Evolutionary conservation across 768 basidiomycete genomes (phyloP).

Genomic region (Boletus reticuloceps): DNA sequence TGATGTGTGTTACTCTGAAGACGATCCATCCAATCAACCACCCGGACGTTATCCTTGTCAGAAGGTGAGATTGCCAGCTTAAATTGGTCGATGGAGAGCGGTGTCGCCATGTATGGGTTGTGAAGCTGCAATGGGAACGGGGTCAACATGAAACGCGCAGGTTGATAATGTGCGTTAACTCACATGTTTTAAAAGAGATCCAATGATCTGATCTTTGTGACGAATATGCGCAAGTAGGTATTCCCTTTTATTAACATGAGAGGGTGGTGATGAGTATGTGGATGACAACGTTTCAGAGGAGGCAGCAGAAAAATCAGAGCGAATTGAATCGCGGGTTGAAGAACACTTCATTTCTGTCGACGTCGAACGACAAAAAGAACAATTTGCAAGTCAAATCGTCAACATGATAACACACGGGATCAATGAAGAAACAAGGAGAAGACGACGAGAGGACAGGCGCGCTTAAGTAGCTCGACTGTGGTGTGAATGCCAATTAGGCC

Average conservation of each 20-base stretch:
- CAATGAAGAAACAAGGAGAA: not conserved
- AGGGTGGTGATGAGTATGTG: constrained; percentile 26
- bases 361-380: not conserved
- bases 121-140: constrained; percentile 40
- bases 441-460: not conserved
- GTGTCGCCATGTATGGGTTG: constrained; percentile 78
- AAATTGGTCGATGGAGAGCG: constrained; percentile 76
- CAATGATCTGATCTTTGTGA: constrained; percentile 85
- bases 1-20: constrained; percentile 59
- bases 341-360: constrained; percentile 19
- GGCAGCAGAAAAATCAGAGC: constrained; percentile 25
- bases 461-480: constrained; percentile 22
- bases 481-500: not conserved
- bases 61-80: constrained; percentile 75
- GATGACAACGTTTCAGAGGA: constrained; percentile 40
- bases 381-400: too few relatives aligned
- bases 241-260: constrained; percentile 69
- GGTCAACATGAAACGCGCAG: not conserved
- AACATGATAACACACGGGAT: not conserved
- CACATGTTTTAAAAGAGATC: constrained; percentile 81
- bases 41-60: constrained; percentile 65
- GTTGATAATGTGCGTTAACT: constrained; percentile 7
- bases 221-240: constrained; percentile 82
- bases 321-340: constrained; percentile 12
- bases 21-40: constrained; percentile 74